Base-by-base conservation (phyloP, 768 basidiomycete genomes). In the Fibroporia radiculosa region DNA sequence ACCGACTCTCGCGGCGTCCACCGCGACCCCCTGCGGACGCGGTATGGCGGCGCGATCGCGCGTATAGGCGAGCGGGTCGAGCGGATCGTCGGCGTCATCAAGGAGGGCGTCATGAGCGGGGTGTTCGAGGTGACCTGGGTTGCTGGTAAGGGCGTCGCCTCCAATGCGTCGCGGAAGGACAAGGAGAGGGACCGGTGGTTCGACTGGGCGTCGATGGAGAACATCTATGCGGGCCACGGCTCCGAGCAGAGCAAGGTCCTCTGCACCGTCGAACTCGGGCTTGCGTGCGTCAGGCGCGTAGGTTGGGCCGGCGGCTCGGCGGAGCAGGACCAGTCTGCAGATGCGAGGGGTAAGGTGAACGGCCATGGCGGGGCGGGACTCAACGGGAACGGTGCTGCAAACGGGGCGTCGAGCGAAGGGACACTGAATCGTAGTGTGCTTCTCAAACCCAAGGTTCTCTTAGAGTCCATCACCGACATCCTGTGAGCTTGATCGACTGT, bases 81-180 rank as follows among this genome's bases (percentile, higher is more conserved):
- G 39, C 42, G 48, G 23, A 56, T 66, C 13, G 58, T 62, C 18
- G 49, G 31, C 14, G 56, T 53, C 12, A 40, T 64, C 22, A 57
- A 58, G 35, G 63, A 64, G 44, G 57, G 61, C 39, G 58, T 64
- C 19, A 59, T 63, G 54, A 63, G 62, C 46, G 58, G 56, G 6
- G 50, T 57, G 35, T 64, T 66, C 40, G 63, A 64, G 34, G 51
- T 59, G n/a, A 48, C 54, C n/a, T 52, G 57, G 50, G 45, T 58
- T 11, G 44, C 40, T 2, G 45, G 45, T 1, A 42, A 42, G 11
- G 42, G 42, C 22, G 22, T 39, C 1, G 32, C 22, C 14, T 26
- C 38, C 7, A 16, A 31, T 14, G 42, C 41, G 10, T 23, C 36
- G 25, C 25, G 44, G 2, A 47, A 41, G n/a, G 51, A 50, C 12